Conservation (phyloP, 139 green algal genomes). For the Picochlorum sp. region DNA sequence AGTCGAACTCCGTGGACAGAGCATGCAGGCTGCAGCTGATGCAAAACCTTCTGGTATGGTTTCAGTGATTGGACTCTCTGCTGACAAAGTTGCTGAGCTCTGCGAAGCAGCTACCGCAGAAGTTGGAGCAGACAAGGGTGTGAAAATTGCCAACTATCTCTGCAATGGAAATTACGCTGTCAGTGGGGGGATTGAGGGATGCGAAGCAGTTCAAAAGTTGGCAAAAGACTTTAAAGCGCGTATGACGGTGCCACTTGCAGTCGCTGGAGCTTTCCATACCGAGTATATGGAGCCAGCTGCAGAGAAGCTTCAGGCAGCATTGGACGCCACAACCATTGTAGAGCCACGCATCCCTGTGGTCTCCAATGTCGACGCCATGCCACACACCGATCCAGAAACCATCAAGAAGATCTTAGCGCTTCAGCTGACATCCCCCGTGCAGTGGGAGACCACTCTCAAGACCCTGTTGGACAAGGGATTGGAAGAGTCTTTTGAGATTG, state of each 20-base stretch:
- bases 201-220: slow-evolving; percentile 54
- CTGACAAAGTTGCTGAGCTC: slow-evolving; percentile 75
- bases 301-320: slow-evolving; percentile 69
- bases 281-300: slow-evolving; percentile 84
- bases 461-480: slow-evolving; percentile 80
- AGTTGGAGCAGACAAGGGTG: slow-evolving; percentile 53
- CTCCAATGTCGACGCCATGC: slow-evolving; percentile 90
- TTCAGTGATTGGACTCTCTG: slow-evolving; percentile 87
- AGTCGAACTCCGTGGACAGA: slow-evolving; percentile 91
- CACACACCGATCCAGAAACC: slow-evolving; percentile 84
- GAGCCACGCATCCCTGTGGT: slow-evolving; percentile 91
- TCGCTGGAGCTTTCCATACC: slow-evolving; percentile 98
- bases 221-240: slow-evolving; percentile 40
- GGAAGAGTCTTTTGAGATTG: slow-evolving; percentile 79
- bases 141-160: slow-evolving; percentile 96
- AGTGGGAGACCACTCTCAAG: slow-evolving; percentile 88
- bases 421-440: slow-evolving; percentile 91
- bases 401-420: slow-evolving; percentile 88
- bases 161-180: slow-evolving; percentile 98
- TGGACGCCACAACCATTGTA: slow-evolving; percentile 33
- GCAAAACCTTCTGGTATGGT: slow-evolving; percentile 80
- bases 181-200: slow-evolving; percentile 75
- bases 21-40: slow-evolving; percentile 97
- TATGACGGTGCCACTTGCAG: slow-evolving; percentile 83
- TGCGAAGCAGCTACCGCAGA: slow-evolving; percentile 75